Conservation (phyloP, 176 grass and related monocot species). For the Oryza australiensis region DNA sequence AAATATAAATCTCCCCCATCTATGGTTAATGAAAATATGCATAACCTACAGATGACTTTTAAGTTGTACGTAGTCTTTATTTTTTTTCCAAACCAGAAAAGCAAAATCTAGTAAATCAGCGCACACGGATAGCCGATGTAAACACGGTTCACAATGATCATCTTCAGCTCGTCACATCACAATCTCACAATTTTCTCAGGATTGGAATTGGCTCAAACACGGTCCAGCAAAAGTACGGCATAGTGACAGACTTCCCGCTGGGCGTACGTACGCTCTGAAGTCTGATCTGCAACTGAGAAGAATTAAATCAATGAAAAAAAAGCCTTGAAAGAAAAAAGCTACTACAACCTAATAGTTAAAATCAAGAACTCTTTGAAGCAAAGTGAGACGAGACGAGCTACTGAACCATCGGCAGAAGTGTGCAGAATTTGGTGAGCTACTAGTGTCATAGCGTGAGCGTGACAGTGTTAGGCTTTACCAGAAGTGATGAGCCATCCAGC, state of each 20-base stretch:
- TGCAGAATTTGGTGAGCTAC: constrained; percentile 45
- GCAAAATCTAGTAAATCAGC: too few relatives aligned
- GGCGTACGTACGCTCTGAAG: neutral
- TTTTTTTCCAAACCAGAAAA: too few relatives aligned
- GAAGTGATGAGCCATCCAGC: constrained; percentile 7
- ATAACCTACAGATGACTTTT: too few relatives aligned
- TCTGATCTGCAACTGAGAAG: too few relatives aligned
- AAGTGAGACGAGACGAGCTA: neutral
- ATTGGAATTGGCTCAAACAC: neutral
- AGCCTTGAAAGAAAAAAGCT: neutral
- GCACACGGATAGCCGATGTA: neutral
- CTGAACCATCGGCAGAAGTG: neutral
- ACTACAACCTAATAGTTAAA: neutral
- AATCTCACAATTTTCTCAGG: neutral
- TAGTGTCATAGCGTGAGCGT: neutral
- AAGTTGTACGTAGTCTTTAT: too few relatives aligned
- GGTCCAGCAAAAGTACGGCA: neutral
- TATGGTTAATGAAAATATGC: too few relatives aligned
- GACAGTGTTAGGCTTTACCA: constrained; percentile 24
- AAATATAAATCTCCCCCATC: too few relatives aligned
- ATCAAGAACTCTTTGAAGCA: neutral
- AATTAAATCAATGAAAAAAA: neutral
- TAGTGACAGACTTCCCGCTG: too few relatives aligned
- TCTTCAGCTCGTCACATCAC: neutral
- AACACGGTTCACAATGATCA: neutral